These are phyloP conservation scores for Neonectria ditissima DNA, from an alignment of 2,329 filamentous ascomycete species.

Conservation along the genomic window DNA sequence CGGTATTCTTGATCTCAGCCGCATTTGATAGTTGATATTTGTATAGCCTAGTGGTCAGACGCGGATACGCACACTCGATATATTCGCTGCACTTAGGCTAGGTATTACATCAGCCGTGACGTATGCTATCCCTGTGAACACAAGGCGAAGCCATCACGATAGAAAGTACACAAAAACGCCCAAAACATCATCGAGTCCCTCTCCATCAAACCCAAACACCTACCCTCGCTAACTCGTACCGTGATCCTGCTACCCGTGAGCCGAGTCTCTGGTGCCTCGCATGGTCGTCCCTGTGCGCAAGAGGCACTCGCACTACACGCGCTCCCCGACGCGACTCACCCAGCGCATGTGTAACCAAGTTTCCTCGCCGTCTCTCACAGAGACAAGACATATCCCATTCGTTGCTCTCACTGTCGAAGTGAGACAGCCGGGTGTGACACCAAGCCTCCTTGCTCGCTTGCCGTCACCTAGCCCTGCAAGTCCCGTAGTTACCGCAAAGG, in stretches of 20 bases:
- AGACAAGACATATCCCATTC: slow-evolving; percentile 22
- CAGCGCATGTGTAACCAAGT: slow-evolving; percentile 23
- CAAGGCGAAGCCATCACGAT: background rate
- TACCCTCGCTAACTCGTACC: slow-evolving; percentile 28
- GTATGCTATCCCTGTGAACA: background rate
- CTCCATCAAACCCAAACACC: slow-evolving; percentile 28
- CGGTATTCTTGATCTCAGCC: background rate
- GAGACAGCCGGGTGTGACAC: slow-evolving; percentile 16
- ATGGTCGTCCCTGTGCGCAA: slow-evolving; percentile 14
- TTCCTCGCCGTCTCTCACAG: slow-evolving; percentile 16
- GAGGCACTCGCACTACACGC: slow-evolving; percentile 26
- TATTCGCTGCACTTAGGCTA: background rate
- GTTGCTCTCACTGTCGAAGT: slow-evolving; percentile 12
- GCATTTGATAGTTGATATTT: background rate
- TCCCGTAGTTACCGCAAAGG: slow-evolving; percentile 1
- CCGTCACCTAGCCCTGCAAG: slow-evolving; percentile 19
- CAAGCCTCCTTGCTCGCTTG: slow-evolving; percentile 21
- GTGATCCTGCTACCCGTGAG: slow-evolving; percentile 16
- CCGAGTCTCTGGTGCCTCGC: slow-evolving; percentile 24
- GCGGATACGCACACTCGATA: background rate
- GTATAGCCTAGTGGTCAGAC: background rate
- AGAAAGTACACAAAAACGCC: slow-evolving; percentile 21
- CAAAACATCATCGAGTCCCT: slow-evolving; percentile 11
- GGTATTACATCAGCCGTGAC: background rate
- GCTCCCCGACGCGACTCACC: slow-evolving; percentile 9